phyloP scores from a whole-genome alignment of 768 basidiomycete genomes.

The Infundibulicybe gibba region DNA sequence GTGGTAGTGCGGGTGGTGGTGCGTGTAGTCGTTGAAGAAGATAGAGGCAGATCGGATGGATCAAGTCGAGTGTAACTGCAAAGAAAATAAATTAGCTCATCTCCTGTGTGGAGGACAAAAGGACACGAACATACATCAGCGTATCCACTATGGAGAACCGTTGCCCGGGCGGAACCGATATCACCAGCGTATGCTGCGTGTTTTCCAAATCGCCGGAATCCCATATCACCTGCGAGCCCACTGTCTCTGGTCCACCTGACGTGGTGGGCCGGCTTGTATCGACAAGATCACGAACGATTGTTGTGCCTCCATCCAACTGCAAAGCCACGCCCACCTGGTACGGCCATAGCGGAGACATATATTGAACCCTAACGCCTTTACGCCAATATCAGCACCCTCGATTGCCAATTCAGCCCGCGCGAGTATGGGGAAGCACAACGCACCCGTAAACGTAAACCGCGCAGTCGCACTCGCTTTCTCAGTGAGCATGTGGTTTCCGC shows the following conservation, averaged over 20 bases:
- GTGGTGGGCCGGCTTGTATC: constrained; percentile 27
- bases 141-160: constrained; percentile 34
- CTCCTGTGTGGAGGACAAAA: constrained; percentile 1
- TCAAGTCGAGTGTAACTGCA: constrained; percentile 20
- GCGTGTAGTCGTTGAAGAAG: constrained; percentile 9
- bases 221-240: constrained; percentile 34
- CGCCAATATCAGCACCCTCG: background rate
- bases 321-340: constrained; percentile 38
- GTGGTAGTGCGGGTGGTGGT: constrained; percentile 7
- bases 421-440: background rate
- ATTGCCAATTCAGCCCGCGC: background rate
- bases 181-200: constrained; percentile 28
- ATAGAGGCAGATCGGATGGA: constrained; percentile 8
- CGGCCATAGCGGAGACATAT: constrained; percentile 42
- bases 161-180: constrained; percentile 33
- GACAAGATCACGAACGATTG: constrained; percentile 31
- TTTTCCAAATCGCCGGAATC: constrained; percentile 26
- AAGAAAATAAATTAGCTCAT: background rate
- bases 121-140: constrained; percentile 26
- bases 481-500: constrained; percentile 23
- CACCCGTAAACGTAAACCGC: constrained; percentile 39
- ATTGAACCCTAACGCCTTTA: constrained; percentile 39
- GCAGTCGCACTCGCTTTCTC: constrained; percentile 27
- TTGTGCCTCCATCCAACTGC: constrained; percentile 30
- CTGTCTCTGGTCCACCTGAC: constrained; percentile 32